phyloP scores from a whole-genome alignment of 257 asterid species.

The Catharanthus roseus region DNA sequence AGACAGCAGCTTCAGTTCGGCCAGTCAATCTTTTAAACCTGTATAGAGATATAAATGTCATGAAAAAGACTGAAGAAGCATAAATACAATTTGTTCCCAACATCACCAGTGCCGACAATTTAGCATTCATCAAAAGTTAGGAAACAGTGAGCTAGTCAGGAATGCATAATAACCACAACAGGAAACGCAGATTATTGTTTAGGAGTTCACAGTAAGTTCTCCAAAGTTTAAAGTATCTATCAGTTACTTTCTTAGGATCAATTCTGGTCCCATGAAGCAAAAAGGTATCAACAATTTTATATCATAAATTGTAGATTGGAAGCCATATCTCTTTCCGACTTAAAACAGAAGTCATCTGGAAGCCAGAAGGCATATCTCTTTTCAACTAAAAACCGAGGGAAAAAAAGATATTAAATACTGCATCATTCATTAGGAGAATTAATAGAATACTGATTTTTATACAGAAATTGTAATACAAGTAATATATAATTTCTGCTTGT shows the following conservation, averaged over 20 bases:
- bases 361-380: neutral
- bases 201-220: neutral
- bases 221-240: neutral
- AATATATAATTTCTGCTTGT: neutral
- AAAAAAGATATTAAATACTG: neutral
- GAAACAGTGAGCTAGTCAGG: neutral
- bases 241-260: neutral
- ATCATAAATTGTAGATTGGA: neutral
- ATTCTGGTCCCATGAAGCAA: neutral
- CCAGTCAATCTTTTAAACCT: constrained; percentile 96
- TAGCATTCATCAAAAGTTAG: neutral
- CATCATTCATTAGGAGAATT: neutral
- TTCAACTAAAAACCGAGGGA: too few relatives aligned
- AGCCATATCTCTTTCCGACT: neutral
- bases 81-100: neutral
- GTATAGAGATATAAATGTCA: neutral
- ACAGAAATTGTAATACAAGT: neutral
- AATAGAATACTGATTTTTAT: too few relatives aligned
- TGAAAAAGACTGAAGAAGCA: constrained; percentile 3
- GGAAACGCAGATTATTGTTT: neutral
- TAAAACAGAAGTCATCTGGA: neutral
- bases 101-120: neutral
- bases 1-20: constrained; percentile 70
- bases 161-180: neutral
- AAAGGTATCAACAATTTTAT: neutral